Conservation (phyloP, 768 basidiomycete species). For the Cyclocybe cylindracea region DNA sequence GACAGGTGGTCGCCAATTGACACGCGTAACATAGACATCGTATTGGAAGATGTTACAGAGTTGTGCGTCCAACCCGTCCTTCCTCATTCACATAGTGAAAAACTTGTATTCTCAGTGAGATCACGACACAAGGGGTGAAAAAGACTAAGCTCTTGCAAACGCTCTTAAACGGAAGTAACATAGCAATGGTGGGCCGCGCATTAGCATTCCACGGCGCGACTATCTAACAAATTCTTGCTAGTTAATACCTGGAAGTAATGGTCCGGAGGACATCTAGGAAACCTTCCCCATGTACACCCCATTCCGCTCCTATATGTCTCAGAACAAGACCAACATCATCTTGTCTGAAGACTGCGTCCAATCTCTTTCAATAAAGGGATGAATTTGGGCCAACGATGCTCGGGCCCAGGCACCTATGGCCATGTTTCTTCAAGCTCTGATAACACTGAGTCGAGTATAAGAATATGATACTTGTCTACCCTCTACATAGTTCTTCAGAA, state of each 20-base stretch:
- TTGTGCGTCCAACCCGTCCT: slow-evolving; percentile 59
- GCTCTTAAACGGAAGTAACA: slow-evolving; percentile 91
- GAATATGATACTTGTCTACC: no score
- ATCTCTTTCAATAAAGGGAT: no score
- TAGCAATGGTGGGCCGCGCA: slow-evolving; percentile 77
- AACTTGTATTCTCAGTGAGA: slow-evolving; percentile 59
- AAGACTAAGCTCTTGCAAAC: slow-evolving; percentile 86
- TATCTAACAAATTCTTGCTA: slow-evolving; percentile 13
- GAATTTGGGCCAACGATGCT: no score
- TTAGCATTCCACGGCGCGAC: neutral
- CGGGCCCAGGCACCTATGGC: no score
- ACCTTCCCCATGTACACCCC: neutral
- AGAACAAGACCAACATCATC: no score
- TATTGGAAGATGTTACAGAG: slow-evolving; percentile 94
- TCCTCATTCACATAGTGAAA: neutral
- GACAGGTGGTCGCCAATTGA: neutral
- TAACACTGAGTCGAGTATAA: no score
- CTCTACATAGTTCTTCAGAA: no score
- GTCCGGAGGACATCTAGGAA: slow-evolving; percentile 21
- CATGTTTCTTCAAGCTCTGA: no score
- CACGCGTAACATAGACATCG: slow-evolving; percentile 65
- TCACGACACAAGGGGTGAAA: slow-evolving; percentile 78
- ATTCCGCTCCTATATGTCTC: neutral
- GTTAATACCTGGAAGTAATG: slow-evolving; percentile 41
- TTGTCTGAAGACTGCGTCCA: no score